A percentile compares a stretch with the other conserved stretches of the same genome.
phyloP scores from a whole-genome alignment of 495 filamentous ascomycete genomes.

The Hyaloscypha finlandica region DNA sequence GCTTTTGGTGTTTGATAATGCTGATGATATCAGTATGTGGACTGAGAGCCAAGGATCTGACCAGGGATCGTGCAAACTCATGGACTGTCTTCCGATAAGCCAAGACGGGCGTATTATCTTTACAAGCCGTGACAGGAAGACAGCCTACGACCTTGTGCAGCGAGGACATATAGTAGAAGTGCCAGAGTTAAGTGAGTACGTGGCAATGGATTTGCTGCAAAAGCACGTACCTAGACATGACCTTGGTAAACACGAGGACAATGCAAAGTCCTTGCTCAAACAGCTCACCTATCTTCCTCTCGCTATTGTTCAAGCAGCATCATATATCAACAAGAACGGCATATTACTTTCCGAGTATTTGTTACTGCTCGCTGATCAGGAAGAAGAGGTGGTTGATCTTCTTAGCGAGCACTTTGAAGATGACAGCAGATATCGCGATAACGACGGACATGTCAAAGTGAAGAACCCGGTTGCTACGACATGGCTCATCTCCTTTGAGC shows the following conservation, averaged over 20 bases:
- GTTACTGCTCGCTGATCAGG: constrained; percentile 14
- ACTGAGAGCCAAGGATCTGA: neutral
- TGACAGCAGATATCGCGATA: constrained; percentile 12
- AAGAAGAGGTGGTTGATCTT: constrained; percentile 30
- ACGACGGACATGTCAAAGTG: too few species aligned
- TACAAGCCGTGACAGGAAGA: constrained; percentile 20
- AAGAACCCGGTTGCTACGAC: constrained; percentile 18
- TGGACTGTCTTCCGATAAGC: constrained; percentile 16
- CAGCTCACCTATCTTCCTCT: constrained; percentile 46
- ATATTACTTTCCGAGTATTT: constrained; percentile 17
- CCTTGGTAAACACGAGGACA: constrained; percentile 6
- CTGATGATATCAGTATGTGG: constrained; percentile 23
- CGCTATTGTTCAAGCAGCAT: constrained; percentile 49
- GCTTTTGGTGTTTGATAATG: constrained; percentile 25
- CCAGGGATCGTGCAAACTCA: neutral
- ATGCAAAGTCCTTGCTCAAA: constrained; percentile 35
- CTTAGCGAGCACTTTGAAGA: constrained; percentile 30
- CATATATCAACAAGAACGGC: constrained; percentile 47
- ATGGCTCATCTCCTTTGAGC: constrained; percentile 33
- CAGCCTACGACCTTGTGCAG: constrained; percentile 8
- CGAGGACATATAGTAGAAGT: constrained; percentile 32
- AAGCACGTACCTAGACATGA: constrained; percentile 4
- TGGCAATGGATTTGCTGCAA: constrained; percentile 23
- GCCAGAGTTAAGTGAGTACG: constrained; percentile 37
- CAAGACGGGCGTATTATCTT: constrained; percentile 11